These are phyloP conservation scores for Purshia tridentata DNA, from an alignment of 306 rosid species.

Conservation along the genomic window DNA sequence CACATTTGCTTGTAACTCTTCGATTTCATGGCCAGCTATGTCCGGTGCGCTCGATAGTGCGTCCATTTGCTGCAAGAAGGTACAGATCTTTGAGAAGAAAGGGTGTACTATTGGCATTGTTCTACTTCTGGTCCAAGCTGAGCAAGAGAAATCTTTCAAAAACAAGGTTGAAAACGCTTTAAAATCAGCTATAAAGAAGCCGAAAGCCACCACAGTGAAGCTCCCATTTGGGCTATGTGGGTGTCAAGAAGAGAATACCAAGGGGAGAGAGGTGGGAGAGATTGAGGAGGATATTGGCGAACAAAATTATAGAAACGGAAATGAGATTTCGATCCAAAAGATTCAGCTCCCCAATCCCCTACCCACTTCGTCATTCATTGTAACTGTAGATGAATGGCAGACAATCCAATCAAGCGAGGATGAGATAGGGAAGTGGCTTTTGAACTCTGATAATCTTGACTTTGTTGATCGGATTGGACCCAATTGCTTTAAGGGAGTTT, in stretches of 20 bases:
- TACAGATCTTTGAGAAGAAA: constrained; percentile 92
- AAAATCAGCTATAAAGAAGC: constrained; percentile 67
- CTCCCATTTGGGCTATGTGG: constrained; percentile 95
- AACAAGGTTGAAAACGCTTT: constrained; percentile 70
- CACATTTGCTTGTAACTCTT: constrained; percentile 81
- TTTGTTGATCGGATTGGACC: constrained; percentile 75
- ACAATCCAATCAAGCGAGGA: constrained; percentile 65
- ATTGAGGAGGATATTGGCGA: constrained; percentile 63
- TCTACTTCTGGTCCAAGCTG: constrained; percentile 54
- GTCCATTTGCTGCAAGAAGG: constrained; percentile 75
- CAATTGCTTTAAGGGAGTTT: constrained; percentile 73
- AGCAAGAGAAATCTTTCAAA: constrained; percentile 63
- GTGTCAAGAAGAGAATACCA: constrained; percentile 83
- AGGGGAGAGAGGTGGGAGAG: constrained; percentile 64
- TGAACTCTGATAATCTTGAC: constrained; percentile 75
- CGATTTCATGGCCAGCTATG: constrained; percentile 81
- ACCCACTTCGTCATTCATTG: constrained; percentile 57
- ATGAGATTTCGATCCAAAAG: constrained; percentile 53
- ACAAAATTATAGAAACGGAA: constrained; percentile 45
- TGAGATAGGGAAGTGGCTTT: constrained; percentile 73
- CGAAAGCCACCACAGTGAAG: constrained; percentile 61
- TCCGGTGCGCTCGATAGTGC: constrained; percentile 64
- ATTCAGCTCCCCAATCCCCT: constrained; percentile 69
- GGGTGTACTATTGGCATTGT: constrained; percentile 74
- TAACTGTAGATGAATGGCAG: constrained; percentile 93